phyloP scores from a whole-genome alignment of 495 filamentous ascomycete genomes.

The Staphylotrichum longicolle region DNA sequence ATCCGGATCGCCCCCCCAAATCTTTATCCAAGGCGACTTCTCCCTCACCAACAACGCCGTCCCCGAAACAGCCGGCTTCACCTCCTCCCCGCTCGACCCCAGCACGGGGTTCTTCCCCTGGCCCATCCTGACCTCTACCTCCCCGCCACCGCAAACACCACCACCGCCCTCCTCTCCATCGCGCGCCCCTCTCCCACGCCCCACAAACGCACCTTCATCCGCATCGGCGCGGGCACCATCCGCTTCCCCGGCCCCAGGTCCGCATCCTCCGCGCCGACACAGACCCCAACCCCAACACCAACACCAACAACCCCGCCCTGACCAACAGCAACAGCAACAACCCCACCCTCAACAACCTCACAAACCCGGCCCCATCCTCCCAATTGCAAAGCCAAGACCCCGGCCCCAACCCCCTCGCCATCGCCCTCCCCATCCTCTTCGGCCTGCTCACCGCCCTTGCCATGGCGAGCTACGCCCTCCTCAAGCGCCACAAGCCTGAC shows the following conservation, averaged over 20 bases:
- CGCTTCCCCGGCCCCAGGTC: slow-evolving; percentile 19
- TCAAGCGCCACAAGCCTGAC: slow-evolving; percentile 12
- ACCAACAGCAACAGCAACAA: neutral
- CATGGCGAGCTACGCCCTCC: slow-evolving; percentile 15
- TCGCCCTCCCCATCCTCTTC: slow-evolving; percentile 23
- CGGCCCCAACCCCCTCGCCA: slow-evolving; percentile 23
- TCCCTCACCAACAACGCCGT: slow-evolving; percentile 4
- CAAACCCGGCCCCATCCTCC: neutral
- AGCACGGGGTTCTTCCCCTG: slow-evolving; percentile 24
- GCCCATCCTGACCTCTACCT: slow-evolving; percentile 23
- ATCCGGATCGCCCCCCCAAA: slow-evolving; percentile 7
- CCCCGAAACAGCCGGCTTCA: slow-evolving; percentile 22
- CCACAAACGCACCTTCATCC: slow-evolving; percentile 20
- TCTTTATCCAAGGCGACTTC: slow-evolving; percentile 28
- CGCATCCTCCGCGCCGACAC: slow-evolving; percentile 9
- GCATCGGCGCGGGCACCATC: slow-evolving; percentile 15
- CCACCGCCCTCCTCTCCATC: slow-evolving; percentile 20
- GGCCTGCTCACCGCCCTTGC: slow-evolving; percentile 20
- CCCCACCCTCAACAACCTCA: slow-evolving; percentile 3
- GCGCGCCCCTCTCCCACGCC: slow-evolving; percentile 18
- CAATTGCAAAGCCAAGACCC: neutral
- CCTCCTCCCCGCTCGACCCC: slow-evolving; percentile 20
- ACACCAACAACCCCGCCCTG: neutral
- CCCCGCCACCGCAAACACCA: neutral
- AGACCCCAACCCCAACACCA: neutral